Base-by-base conservation (phyloP, 2,329 filamentous ascomycete genomes). In the Rhinocladiella similis region DNA sequence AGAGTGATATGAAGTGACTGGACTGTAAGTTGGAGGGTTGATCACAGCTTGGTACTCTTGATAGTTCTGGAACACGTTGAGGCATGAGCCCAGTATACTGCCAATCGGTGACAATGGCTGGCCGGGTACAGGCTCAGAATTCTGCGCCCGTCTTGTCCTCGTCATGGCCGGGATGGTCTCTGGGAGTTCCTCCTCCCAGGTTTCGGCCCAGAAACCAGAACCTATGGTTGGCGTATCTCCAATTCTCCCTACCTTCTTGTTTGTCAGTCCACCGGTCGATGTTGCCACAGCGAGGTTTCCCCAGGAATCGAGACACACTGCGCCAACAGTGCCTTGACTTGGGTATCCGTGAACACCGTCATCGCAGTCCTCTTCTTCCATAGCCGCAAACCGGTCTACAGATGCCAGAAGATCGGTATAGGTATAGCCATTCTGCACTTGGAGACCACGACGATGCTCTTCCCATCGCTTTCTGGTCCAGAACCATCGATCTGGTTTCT, bases 141-240 rank as follows among this genome's bases (percentile, higher is more conserved):
- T 16, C 5, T 49, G 47, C 16, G 38, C 27, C 13, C 10, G 18
- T 16, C 18, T 41, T 19, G 38, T 6, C 5, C 12, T 16, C 18
- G 16, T 16, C 38, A 41, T 7, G n/a, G 38, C 38, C 18, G 38
- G 16, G 46, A 29, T 20, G 12, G 25, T 14, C 13, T 41, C 60
- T n/a, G 12, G 33, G 18, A 20, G 36, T 35, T 52, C 20, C 35
- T 60, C 56, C 18, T 73, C 72, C 90, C 90, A 96, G 64, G 91
- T 83, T 69, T 95, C 91, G 0, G 91, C 90, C 90, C 91, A 96
- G 71, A 91, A 96, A 0, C 91, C 91, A 1, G 91, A 88, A 0
- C 91, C 91, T 0, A 91, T 76, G 0, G 87, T 88, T 0, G 91
- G 91, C 10, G 91, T 96, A 69, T 96, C 91, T 0, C 91, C 91